phyloP scores from a whole-genome alignment of 2,329 filamentous ascomycete genomes.

The Trichoderma breve region DNA sequence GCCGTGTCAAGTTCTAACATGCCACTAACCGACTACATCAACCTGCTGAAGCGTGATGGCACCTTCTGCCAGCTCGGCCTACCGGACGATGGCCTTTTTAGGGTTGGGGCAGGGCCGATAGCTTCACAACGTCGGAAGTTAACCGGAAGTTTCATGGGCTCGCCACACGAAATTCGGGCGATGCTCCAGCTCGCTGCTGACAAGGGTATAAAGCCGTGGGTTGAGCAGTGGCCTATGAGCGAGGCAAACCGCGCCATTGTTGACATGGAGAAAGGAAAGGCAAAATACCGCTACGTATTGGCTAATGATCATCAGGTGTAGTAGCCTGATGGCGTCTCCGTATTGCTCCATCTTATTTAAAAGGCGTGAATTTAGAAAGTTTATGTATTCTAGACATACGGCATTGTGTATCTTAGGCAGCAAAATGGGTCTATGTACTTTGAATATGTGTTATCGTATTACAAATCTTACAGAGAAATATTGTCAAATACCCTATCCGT shows the following conservation, averaged over 20 bases:
- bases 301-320: slow-evolving; percentile 35
- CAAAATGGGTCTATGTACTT: too few relatives aligned
- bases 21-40: slow-evolving; percentile 61
- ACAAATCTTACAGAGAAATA: too few relatives aligned
- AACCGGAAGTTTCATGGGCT: slow-evolving; percentile 47
- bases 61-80: slow-evolving; percentile 62
- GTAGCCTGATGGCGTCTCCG: too few relatives aligned
- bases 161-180: slow-evolving; percentile 54
- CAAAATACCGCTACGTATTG: slow-evolving; percentile 47
- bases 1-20: slow-evolving; percentile 53
- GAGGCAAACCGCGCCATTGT: slow-evolving; percentile 54
- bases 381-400: too few relatives aligned
- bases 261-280: slow-evolving; percentile 55
- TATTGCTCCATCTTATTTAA: too few relatives aligned
- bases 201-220: slow-evolving; percentile 56
- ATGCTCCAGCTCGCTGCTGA: slow-evolving; percentile 59
- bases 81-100: slow-evolving; percentile 17
- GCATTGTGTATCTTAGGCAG: too few relatives aligned
- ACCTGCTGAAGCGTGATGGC: slow-evolving; percentile 57
- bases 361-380: too few relatives aligned
- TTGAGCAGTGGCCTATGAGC: slow-evolving; percentile 53
- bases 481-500: too few relatives aligned
- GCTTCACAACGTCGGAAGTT: slow-evolving; percentile 40
- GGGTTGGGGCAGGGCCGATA: slow-evolving; percentile 44
- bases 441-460: too few relatives aligned